Evolutionary conservation across 495 filamentous ascomycete species (phyloP), one percentile per base, ranked within the genome.

Genomic region (Paragyromitra xinjiangensis): DNA sequence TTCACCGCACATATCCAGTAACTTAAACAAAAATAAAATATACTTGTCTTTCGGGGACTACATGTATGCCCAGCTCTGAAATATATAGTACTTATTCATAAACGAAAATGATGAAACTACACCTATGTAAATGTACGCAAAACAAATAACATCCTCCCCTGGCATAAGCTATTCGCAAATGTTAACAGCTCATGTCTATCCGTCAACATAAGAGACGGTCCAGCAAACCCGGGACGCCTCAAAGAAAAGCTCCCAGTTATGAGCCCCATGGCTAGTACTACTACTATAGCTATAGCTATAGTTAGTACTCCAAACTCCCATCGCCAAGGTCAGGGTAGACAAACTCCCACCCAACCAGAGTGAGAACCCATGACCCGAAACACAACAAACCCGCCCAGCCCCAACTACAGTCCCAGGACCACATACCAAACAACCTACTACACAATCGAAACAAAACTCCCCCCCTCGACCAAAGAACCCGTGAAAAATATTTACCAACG

Each of bases 341-440:
- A 29, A 14, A 12, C 53, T 3, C 29, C 19, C 53, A 29, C 22
- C 29, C 3, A 34, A 61, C 56, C 14, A 39, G 56, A 61, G 56
- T 61, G 56, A 61, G 26, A 61, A 39, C 29, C 56, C 12, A 61
- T 61, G 56, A 61, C 29, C 56, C 29, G 3, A 34, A 34, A 34
- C 29, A 19, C 51, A 9, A 1, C 5, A 48, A 48, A 48, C 48
- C 16, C 12, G 16, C 16, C 16, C 12, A 48, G 4, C 4, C 19
- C 0, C 48, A 5, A 8, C 7, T 12, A 12, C 42, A 1, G 42
- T 8, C 42, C 2, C 42, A 44, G 9, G 42, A 44, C 1, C 48
- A 12, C n/a, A n/a, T 51, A 11, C 44, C 44, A 48, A 48, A 48
- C 11, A 48, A 48, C 44, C 7, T 48, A 16, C 44, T 16, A 12